Evolutionary conservation across 208 protist species (phyloP).

Genomic region (Acanthamoeba culbertsoni): DNA sequence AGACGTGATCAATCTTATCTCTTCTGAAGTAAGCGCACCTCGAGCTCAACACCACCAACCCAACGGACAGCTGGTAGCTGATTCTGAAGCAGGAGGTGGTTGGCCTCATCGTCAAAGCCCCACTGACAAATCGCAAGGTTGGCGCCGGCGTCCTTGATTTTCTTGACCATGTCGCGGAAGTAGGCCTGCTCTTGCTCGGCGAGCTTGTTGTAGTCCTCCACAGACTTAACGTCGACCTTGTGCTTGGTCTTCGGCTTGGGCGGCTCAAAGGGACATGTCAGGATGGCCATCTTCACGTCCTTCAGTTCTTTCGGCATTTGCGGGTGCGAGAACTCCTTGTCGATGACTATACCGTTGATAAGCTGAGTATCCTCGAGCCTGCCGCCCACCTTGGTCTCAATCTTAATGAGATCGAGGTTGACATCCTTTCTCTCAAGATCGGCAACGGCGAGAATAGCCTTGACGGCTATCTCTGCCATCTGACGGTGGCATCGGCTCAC

Average conservation of each 20-base stretch:
- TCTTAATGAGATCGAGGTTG: constrained; percentile 99
- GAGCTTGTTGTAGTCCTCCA: constrained; percentile 93
- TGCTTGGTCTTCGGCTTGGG: constrained; percentile 99
- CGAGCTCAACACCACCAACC: constrained; percentile 99
- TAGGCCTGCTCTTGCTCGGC: constrained; percentile 97
- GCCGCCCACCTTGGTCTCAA: constrained; percentile 95
- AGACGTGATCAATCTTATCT: not conserved
- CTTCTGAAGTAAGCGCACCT: constrained; percentile 76
- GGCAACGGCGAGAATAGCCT: constrained; percentile 98
- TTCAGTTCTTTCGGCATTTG: constrained; percentile 86
- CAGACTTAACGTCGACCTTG: constrained; percentile 50
- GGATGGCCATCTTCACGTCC: constrained; percentile 99
- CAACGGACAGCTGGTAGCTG: constrained; percentile 99
- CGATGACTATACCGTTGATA: constrained; percentile 97
- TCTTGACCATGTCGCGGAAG: constrained; percentile 93
- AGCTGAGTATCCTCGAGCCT: constrained; percentile 97
- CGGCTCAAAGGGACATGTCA: constrained; percentile 99
- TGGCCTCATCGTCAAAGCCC: constrained; percentile 99
- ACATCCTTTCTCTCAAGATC: constrained; percentile 98
- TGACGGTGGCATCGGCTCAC: constrained; percentile 95
- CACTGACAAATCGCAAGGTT: constrained; percentile 99
- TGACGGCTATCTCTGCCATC: constrained; percentile 98
- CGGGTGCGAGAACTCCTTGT: constrained; percentile 99
- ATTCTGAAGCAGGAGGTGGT: constrained; percentile 99
- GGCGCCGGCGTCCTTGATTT: constrained; percentile 84